phyloP scores from a whole-genome alignment of 306 rosid genomes.

The Casuarina glauca region DNA sequence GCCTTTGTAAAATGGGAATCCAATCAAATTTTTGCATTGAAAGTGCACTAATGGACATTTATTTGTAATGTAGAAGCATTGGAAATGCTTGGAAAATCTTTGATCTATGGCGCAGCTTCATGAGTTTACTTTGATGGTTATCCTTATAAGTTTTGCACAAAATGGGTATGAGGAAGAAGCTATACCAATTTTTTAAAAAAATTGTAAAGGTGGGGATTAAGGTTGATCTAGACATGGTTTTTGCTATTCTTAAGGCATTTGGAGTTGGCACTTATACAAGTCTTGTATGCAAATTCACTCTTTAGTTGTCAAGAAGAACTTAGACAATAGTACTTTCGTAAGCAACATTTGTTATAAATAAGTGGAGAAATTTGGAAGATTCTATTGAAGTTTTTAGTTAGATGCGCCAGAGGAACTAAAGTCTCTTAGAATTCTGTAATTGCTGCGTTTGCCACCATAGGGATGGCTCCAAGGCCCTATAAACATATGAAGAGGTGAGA shows the following conservation, averaged over 20 bases:
- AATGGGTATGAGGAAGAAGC: constrained; percentile 88
- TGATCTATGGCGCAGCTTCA: constrained; percentile 69
- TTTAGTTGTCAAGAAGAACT: constrained; percentile 57
- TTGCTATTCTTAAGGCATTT: constrained; percentile 83
- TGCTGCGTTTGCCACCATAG: constrained; percentile 85
- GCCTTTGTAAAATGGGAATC: constrained; percentile 70
- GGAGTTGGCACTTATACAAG: constrained; percentile 68
- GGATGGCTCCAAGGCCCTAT: constrained; percentile 62
- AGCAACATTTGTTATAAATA: constrained; percentile 81
- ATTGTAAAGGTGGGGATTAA: constrained; percentile 63
- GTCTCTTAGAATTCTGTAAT: constrained; percentile 88
- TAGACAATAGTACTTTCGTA: constrained; percentile 59
- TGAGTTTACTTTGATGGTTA: constrained; percentile 78
- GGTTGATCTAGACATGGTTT: constrained; percentile 67
- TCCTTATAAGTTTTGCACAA: constrained; percentile 81
- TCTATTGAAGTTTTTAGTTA: constrained; percentile 52
- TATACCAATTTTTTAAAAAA: constrained; percentile 61
- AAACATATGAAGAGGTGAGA: constrained; percentile 63
- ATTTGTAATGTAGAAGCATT: constrained; percentile 70
- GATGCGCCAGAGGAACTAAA: constrained; percentile 58
- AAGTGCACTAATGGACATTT: constrained; percentile 91
- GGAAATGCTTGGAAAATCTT: constrained; percentile 73
- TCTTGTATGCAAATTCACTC: constrained; percentile 72
- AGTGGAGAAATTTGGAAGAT: constrained; percentile 69
- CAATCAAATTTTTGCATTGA: constrained; percentile 71